These are phyloP conservation scores for Trichocladium antarcticum DNA, from an alignment of 495 filamentous ascomycete species.

Conservation along the genomic window DNA sequence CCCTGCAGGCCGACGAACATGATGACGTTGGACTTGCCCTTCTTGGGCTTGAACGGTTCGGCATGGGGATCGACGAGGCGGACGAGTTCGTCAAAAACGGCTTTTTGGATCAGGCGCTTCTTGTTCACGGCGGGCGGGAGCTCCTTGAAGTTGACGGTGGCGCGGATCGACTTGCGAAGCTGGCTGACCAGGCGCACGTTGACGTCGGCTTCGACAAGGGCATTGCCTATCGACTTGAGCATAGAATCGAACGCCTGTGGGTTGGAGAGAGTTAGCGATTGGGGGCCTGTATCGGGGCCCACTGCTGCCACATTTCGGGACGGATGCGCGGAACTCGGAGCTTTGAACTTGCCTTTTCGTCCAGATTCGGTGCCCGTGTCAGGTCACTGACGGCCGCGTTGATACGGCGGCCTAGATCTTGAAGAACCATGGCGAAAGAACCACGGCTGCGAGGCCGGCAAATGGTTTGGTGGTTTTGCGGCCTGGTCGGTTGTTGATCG, in stretches of 20 bases:
- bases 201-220: slow-evolving; percentile 88
- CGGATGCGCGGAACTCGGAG: background rate
- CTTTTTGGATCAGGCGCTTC: slow-evolving; percentile 95
- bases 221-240: slow-evolving; percentile 93
- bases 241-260: slow-evolving; percentile 86
- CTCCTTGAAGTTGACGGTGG: slow-evolving; percentile 85
- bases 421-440: slow-evolving; percentile 68
- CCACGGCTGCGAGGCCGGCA: slow-evolving; percentile 10
- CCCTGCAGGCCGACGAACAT: slow-evolving; percentile 99
- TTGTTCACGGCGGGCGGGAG: slow-evolving; percentile 84
- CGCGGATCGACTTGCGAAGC: slow-evolving; percentile 86
- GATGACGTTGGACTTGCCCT: slow-evolving; percentile 89
- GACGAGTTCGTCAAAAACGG: slow-evolving; percentile 95
- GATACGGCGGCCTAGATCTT: slow-evolving; percentile 96
- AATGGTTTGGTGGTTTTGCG: background rate
- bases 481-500: no score
- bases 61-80: slow-evolving; percentile 91
- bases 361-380: slow-evolving; percentile 79
- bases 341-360: slow-evolving; percentile 66
- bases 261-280: slow-evolving; percentile 4
- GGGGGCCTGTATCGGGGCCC: background rate
- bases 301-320: background rate
- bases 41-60: slow-evolving; percentile 93
- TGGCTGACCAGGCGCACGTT: slow-evolving; percentile 89
- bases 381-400: slow-evolving; percentile 92